phyloP scores from a whole-genome alignment of 768 basidiomycete species.

The Porpolomopsis calyptriformis region DNA sequence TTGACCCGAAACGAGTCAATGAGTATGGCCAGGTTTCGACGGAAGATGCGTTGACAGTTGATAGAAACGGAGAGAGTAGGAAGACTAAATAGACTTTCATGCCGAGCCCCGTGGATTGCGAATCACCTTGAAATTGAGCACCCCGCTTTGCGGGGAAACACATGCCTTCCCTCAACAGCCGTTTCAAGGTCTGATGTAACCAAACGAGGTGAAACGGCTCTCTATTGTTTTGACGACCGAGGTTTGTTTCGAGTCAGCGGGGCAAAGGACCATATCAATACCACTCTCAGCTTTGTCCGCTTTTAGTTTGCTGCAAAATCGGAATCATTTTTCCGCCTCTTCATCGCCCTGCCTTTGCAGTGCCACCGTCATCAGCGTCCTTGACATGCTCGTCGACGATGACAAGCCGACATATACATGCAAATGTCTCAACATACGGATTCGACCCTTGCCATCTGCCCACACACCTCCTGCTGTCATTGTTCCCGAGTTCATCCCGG shows the following conservation, averaged over 20 bases:
- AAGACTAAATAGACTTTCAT: conserved; percentile 31
- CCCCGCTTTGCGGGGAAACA: too few relatives aligned
- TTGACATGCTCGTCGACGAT: conserved; percentile 2
- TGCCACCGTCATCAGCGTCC: neutral
- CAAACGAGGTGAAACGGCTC: neutral
- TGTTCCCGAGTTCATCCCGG: conserved; percentile 36
- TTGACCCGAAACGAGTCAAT: conserved; percentile 91
- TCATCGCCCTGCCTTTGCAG: neutral
- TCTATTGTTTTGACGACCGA: neutral
- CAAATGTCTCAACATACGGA: conserved; percentile 61
- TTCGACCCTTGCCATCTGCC: conserved; percentile 28
- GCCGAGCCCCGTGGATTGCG: conserved; percentile 1
- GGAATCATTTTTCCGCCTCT: neutral
- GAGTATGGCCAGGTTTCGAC: conserved; percentile 86
- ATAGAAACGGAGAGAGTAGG: conserved; percentile 40
- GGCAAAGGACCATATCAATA: neutral
- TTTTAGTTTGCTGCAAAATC: too few relatives aligned
- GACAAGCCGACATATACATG: conserved; percentile 36
- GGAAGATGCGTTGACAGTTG: conserved; percentile 33
- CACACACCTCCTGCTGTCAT: conserved; percentile 23
- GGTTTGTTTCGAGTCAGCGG: neutral
- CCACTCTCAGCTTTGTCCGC: neutral
- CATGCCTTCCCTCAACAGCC: too few relatives aligned
- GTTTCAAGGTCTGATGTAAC: neutral
- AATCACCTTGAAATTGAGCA: too few relatives aligned